Evolutionary conservation across 106 monocot species (phyloP).

Genomic region (Apostasia shenzhenica): DNA sequence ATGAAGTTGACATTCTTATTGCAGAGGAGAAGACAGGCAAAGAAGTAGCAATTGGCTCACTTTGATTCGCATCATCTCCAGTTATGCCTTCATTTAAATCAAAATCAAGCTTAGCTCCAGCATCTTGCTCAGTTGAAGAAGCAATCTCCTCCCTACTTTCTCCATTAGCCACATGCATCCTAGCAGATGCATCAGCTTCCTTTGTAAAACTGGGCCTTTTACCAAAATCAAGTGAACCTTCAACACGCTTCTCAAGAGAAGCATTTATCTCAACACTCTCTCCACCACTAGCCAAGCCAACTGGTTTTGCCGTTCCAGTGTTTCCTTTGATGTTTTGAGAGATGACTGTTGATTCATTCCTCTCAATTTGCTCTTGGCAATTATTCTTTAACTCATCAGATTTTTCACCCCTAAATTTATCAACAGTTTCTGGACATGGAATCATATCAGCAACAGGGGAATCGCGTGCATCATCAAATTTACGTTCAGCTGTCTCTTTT

Average conservation of each 20-base stretch:
- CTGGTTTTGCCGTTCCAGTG: constrained; percentile 4
- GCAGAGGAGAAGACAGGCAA: constrained; percentile 23
- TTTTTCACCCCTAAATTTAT: constrained; percentile 15
- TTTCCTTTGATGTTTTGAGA: constrained; percentile 10
- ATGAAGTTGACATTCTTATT: constrained; percentile 16
- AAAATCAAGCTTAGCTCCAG: constrained; percentile 47
- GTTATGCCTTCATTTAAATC: constrained; percentile 77
- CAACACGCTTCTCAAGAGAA: constrained; percentile 3
- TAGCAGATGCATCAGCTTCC: constrained; percentile 17
- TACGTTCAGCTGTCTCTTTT: constrained; percentile 7
- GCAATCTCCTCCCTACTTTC: constrained; percentile 22
- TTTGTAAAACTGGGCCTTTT: not conserved
- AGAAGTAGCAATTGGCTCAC: constrained; percentile 25
- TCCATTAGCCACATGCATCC: constrained; percentile 13
- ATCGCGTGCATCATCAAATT: not conserved
- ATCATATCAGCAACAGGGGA: constrained; percentile 6
- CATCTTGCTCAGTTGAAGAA: constrained; percentile 22
- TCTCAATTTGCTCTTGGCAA: constrained; percentile 12
- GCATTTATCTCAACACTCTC: constrained; percentile 12
- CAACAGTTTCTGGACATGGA: constrained; percentile 12
- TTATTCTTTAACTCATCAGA: not conserved
- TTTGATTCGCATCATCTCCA: constrained; percentile 50
- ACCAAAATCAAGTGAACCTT: constrained; percentile 8
- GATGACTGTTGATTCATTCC: constrained; percentile 12
- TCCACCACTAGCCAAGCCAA: constrained; percentile 6